Evolutionary conservation across 2,329 filamentous ascomycete genomes (phyloP).

Genomic region (Xylaria sp.): DNA sequence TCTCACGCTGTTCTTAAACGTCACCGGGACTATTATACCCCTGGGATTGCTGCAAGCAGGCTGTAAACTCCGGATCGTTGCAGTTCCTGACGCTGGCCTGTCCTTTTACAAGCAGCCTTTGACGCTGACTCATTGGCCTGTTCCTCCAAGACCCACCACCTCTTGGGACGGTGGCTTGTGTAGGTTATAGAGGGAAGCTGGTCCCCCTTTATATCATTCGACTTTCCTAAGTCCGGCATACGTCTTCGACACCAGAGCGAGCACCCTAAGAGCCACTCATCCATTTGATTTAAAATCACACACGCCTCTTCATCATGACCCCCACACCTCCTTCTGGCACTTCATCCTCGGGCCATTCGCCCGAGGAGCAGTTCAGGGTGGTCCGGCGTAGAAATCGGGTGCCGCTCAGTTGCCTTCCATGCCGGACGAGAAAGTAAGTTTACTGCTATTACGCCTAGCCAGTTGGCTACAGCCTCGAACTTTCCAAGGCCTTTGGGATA

Average conservation of each 20-base stretch:
- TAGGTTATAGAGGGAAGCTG: constrained; percentile 21
- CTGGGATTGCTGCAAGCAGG: constrained; percentile 21
- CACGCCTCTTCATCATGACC: constrained; percentile 56
- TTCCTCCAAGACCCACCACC: constrained; percentile 7
- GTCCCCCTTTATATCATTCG: constrained; percentile 24
- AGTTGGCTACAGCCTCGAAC: constrained; percentile 24
- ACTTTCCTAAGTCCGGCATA: constrained; percentile 28
- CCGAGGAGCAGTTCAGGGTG: constrained; percentile 83
- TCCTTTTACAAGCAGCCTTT: constrained; percentile 4
- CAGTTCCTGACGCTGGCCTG: constrained; percentile 5
- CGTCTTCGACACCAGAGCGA: constrained; percentile 21
- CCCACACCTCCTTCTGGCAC: constrained; percentile 80
- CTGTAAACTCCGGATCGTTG: constrained; percentile 21
- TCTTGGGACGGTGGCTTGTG: constrained; percentile 8
- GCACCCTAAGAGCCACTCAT: constrained; percentile 10
- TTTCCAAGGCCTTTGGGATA: constrained; percentile 12
- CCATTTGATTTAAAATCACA: constrained; percentile 7
- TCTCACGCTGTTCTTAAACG: constrained; percentile 9
- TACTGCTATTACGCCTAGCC: constrained; percentile 14
- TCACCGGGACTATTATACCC: constrained; percentile 8
- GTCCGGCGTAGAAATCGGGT: constrained; percentile 91
- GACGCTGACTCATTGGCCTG: constrained; percentile 24
- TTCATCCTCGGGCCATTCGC: constrained; percentile 75
- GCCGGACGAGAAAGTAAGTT: constrained; percentile 84
- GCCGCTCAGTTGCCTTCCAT: constrained; percentile 88